Evolutionary conservation across 2,329 filamentous ascomycete genomes (phyloP).

Genomic region (Aspergillus novoparasiticus): DNA sequence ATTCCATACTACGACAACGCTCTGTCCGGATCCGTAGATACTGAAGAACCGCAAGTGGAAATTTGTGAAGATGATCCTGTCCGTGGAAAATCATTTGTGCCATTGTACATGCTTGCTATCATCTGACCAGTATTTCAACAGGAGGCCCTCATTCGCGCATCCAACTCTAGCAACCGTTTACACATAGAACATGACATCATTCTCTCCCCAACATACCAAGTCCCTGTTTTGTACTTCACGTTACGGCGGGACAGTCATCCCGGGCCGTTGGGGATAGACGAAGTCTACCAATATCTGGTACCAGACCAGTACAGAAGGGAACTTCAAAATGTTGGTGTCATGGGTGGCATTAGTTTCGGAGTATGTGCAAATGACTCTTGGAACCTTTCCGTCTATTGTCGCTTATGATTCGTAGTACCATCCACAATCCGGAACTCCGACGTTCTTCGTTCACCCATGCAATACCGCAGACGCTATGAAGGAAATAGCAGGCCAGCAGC

Average conservation of each 20-base stretch:
- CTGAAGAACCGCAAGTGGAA: conserved; percentile 24
- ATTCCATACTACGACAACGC: conserved; percentile 13
- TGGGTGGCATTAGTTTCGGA: conserved; percentile 75
- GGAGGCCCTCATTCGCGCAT: conserved; percentile 45
- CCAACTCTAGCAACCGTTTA: conserved; percentile 42
- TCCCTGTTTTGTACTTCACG: conserved; percentile 76
- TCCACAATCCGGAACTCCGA: conserved; percentile 74
- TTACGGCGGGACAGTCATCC: conserved; percentile 60
- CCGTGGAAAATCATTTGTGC: conserved; percentile 18
- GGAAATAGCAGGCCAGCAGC: conserved; percentile 53
- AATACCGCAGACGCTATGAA: conserved; percentile 80
- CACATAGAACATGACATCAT: conserved; percentile 72
- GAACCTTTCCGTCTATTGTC: conserved; percentile 28
- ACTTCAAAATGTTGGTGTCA: conserved; percentile 63
- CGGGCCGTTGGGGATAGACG: conserved; percentile 64
- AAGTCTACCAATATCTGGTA: conserved; percentile 71
- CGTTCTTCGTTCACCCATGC: conserved; percentile 93
- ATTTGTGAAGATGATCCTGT: conserved; percentile 34
- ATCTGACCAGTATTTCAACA: conserved; percentile 37
- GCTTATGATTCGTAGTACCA: conserved; percentile 67
- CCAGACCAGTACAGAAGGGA: conserved; percentile 65
- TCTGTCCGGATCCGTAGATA: conserved; percentile 14
- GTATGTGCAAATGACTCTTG: conserved; percentile 56
- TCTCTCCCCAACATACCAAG: conserved; percentile 72
- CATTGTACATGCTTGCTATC: conserved; percentile 13